Percentiles rank a stretch among this genome's conserved stretches.
phyloP scores from a whole-genome alignment of 2,329 filamentous ascomycete genomes.

The Aphanoascus verrucosus region DNA sequence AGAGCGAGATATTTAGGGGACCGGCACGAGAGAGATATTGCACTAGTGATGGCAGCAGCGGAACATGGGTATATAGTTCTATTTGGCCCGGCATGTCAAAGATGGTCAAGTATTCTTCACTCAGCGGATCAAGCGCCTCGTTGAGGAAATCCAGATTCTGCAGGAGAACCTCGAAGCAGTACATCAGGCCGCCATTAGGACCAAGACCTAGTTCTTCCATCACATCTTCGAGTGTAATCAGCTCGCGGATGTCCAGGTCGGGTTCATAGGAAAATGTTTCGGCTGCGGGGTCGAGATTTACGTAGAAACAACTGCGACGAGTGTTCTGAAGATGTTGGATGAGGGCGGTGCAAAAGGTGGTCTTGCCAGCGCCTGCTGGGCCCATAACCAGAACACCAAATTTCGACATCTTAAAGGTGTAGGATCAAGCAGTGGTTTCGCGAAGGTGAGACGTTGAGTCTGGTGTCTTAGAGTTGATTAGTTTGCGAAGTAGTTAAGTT shows the following conservation, averaged over 20 bases:
- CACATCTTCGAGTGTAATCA: constrained; percentile 86
- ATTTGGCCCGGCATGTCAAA: constrained; percentile 99
- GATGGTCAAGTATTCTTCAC: constrained; percentile 92
- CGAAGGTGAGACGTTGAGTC: not conserved
- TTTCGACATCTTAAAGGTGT: constrained; percentile 59
- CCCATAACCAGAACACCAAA: constrained; percentile 94
- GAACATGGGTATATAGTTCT: constrained; percentile 94
- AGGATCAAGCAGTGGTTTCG: not conserved
- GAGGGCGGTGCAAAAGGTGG: constrained; percentile 86
- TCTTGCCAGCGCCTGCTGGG: constrained; percentile 91
- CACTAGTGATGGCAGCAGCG: constrained; percentile 74
- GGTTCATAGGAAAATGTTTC: constrained; percentile 85
- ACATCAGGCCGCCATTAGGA: constrained; percentile 85
- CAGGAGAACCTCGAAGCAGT: constrained; percentile 92
- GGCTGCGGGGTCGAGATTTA: constrained; percentile 95
- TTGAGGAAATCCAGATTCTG: constrained; percentile 89
- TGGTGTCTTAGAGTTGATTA: too few species aligned
- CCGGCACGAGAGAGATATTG: constrained; percentile 70
- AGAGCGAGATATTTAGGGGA: constrained; percentile 77
- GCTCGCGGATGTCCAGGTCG: constrained; percentile 88
- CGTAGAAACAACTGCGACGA: constrained; percentile 89
- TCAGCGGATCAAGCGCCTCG: constrained; percentile 70
- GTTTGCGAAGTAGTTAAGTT: too few species aligned
- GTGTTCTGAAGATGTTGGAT: constrained; percentile 88
- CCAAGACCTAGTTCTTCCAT: constrained; percentile 91